These are phyloP conservation scores for Lumnitzera littorea DNA, from an alignment of 345 rosid genomes.

Conservation along the genomic window DNA sequence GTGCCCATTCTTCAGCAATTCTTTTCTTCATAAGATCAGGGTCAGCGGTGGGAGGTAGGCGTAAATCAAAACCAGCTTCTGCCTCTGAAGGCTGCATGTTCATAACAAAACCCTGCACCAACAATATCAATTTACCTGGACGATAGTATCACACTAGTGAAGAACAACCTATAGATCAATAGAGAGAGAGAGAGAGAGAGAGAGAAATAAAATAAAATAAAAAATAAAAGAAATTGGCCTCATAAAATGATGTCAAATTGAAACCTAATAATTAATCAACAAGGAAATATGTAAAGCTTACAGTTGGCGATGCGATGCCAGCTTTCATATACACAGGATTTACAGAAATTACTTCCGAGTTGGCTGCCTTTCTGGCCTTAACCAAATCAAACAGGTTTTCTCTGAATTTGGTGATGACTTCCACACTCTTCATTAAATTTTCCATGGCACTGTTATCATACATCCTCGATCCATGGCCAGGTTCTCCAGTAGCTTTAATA, in stretches of 20 bases:
- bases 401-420: slow-evolving; percentile 52
- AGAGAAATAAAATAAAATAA: too few relatives aligned
- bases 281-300: slow-evolving; percentile 19
- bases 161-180: neutral
- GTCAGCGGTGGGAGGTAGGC: slow-evolving; percentile 75
- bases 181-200: too few relatives aligned
- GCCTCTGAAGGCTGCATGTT: slow-evolving; percentile 93
- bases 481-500: slow-evolving; percentile 49
- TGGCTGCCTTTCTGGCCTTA: slow-evolving; percentile 58
- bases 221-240: neutral
- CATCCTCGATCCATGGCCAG: slow-evolving; percentile 82
- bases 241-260: neutral
- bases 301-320: slow-evolving; percentile 60
- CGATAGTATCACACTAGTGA: neutral
- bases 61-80: slow-evolving; percentile 82
- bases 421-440: slow-evolving; percentile 86
- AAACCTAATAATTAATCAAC: neutral
- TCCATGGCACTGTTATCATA: slow-evolving; percentile 79
- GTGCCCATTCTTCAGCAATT: slow-evolving; percentile 89
- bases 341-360: slow-evolving; percentile 74
- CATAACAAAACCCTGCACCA: slow-evolving; percentile 73
- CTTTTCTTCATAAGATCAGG: slow-evolving; percentile 51
- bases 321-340: slow-evolving; percentile 86
- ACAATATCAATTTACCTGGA: slow-evolving; percentile 2
- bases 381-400: slow-evolving; percentile 68